Evolutionary conservation across 768 basidiomycete genomes (phyloP), one percentile per base, ranked within the genome.

Genomic region (Amanita muscaria): DNA sequence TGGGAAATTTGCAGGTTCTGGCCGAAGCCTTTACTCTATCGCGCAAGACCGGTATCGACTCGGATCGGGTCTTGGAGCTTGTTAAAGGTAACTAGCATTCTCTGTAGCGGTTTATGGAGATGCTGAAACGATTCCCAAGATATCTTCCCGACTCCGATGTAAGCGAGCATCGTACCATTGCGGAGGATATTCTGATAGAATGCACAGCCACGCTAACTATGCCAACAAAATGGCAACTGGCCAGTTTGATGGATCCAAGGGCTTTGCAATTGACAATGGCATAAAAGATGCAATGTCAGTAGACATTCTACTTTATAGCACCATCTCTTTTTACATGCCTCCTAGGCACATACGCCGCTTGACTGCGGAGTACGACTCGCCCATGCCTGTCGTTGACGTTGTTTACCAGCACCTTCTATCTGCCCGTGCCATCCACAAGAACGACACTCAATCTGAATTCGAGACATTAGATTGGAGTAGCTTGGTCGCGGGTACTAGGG

Each of bases 201-300:
- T 59, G 27, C 19, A 21, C 48, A 82, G 80, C 38, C 56, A 77
- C 44, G 49, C 79, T 39, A 59, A 58, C 8, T 85, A 86, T 58
- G 75, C 76, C 16, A 70, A 77, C 19, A 80, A 80, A 59, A 86
- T 92, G 66, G 64, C 79, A 9, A 65, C 77, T 44, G 80, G 89
- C 61, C 66, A 74, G 25, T 93, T 91, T 56, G 82, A 88, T 46
- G 85, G 78, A 16, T 66, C 72, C 7, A 66, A 64, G 14, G 91
- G 89, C 11, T 92, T 94, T 59, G 66, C 80, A 10, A 76, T 92
- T 39, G 80, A 87, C 36, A 86, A 86, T n/a, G 91, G 88, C 14
- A 79, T 94, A 55, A 90, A 90, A 56, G 90, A 92, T 56, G 83
- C 87, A 0, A 62, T 74, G 72, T 80, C 56, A 35, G 73, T 66